phyloP scores from a whole-genome alignment of 306 rosid species.

The Rosa rugosa region DNA sequence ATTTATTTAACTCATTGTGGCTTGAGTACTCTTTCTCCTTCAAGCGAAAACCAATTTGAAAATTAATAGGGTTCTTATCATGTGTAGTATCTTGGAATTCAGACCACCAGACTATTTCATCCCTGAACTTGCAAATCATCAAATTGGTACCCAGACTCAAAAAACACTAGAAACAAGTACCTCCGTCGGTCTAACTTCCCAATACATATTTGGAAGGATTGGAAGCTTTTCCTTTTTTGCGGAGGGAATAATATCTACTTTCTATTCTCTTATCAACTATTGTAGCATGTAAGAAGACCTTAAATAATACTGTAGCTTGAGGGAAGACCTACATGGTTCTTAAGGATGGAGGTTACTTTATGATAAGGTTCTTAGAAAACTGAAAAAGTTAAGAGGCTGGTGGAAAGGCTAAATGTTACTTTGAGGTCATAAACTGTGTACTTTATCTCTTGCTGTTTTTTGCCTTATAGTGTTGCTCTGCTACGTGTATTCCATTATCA shows the following conservation, averaged over 20 bases:
- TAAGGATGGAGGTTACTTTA: too few relatives aligned
- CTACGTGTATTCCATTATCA: constrained; percentile 23
- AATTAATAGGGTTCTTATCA: background rate
- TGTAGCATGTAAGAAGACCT: too few relatives aligned
- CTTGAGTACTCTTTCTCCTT: background rate
- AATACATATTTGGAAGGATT: background rate
- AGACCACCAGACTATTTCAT: too few relatives aligned
- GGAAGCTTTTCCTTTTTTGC: background rate
- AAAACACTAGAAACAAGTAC: background rate
- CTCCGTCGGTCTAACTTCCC: too few relatives aligned
- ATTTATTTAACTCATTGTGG: too few relatives aligned
- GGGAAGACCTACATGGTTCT: too few relatives aligned
- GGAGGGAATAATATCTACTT: too few relatives aligned
- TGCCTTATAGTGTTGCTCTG: background rate
- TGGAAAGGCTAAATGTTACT: too few relatives aligned
- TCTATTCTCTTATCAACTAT: too few relatives aligned
- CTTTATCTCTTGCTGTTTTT: background rate
- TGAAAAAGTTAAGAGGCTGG: too few relatives aligned
- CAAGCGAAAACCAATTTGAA: background rate
- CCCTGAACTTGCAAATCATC: background rate
- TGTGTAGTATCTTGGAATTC: background rate
- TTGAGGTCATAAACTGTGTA: background rate
- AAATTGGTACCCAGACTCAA: background rate
- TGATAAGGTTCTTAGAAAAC: too few relatives aligned
- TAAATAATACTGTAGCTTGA: too few relatives aligned